Evolutionary conservation across 2,329 filamentous ascomycete genomes (phyloP), one percentile per base, ranked within the genome.

Genomic region (Penicillium janthinellum): DNA sequence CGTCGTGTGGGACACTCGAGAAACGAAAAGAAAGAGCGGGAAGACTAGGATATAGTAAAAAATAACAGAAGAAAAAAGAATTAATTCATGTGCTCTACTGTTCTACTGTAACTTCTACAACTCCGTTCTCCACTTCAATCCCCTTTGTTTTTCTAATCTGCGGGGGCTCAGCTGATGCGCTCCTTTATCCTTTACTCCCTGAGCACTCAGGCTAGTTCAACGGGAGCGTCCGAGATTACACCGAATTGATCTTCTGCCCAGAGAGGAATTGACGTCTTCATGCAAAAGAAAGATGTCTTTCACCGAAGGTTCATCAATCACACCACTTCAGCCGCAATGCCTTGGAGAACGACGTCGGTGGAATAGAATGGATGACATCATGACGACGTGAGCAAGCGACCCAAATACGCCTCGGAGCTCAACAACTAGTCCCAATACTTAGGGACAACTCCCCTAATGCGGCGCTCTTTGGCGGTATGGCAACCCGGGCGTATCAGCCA

Each of bases 361-460:
- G 22, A 51, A 15, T 37, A 41, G n/a, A 49, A 60, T 20, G 20
- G 20, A 20, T 67, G 67, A 69, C 67, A 69, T 69, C 67, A 69
- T 67, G 57, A 64, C 60, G 60, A 63, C 57, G 64, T 47, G 28
- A 31, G 56, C 42, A 41, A 28, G 17, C 38, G 31, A 20, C 44
- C 15, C 14, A 12, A 31, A 31, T 31, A 8, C 31, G 31, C 31
- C 28, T 31, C 28, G 42, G 5, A 45, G 42, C 42, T 45, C 41
- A 42, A 12, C 20, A 20, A 47, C 44, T 47, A 11, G 25, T 47
- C 15, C 44, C 25, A 47, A 42, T 20, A 41, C 31, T 31, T 2
- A 31, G 31, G 31, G 17, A 41, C 38, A 17, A 0, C n/a, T n/a
- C 38, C 38, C 15, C 8, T 22, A 35, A 31, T 45, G 42, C 42